Evolutionary conservation across 2,329 filamentous ascomycete species (phyloP), one percentile per base, ranked within the genome.

Genomic region (Cordyceps sp.): DNA sequence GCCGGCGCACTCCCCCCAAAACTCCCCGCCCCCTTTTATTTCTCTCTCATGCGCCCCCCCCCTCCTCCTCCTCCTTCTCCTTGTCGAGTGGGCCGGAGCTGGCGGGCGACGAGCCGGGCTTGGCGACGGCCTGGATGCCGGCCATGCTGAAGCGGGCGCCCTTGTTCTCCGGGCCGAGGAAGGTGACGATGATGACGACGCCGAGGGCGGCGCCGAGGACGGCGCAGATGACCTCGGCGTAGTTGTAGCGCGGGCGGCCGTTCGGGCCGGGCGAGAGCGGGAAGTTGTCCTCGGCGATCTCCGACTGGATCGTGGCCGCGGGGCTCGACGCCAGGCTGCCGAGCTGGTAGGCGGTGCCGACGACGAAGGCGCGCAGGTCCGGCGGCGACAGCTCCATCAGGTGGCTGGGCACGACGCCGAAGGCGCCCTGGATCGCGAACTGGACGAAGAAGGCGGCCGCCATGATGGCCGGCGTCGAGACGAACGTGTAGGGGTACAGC

Each of bases 141-240:
- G n/a, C n/a, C n/a, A n/a, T n/a, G n/a, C n/a, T n/a, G n/a, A n/a
- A n/a, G n/a, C n/a, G n/a, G n/a, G n/a, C n/a, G n/a, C n/a, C n/a
- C n/a, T n/a, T n/a, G n/a, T 66, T 58, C 53, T 72, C 67, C 1
- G 67, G 67, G 0, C 78, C 78, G 4, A 81, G 27, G 9, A 81
- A 50, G 0, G 75, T 76, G 33, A 83, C 47, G 6, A 72, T 2
- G 24, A 75, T 62, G n/a, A 69, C 59, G 37, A 72, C 75, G 18
- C 47, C 64, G 42, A 69, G 93, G 1, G 92, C 83, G 42, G 78
- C 84, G 1, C 66, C 85, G 79, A 93, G 85, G 55, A 93, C 93
- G 46, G 92, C 90, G 47, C 77, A 83, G 40, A 93, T 88, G 9
- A 92, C 83, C 43, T 76, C 76, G 25, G 82, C 83, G 42, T 92